A percentile compares a stretch with the other conserved stretches of the same genome.
Conservation (phyloP, 345 rosid genomes). For the Lumnitzera racemosa region DNA sequence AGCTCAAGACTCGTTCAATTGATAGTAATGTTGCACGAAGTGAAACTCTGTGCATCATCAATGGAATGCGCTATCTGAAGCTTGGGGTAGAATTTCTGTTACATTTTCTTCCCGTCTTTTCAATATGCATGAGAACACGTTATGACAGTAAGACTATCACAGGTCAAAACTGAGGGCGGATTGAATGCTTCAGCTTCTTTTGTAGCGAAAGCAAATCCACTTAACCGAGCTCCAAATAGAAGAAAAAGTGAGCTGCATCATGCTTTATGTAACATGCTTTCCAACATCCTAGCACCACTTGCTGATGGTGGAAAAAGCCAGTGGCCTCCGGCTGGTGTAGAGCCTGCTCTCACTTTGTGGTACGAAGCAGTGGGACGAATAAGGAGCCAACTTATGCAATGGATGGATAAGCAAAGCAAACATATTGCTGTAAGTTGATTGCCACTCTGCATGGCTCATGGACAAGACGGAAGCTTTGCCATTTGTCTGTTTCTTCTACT, state of each 20-base stretch:
- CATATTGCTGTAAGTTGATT: slow-evolving; percentile 72
- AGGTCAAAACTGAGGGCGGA: slow-evolving; percentile 98
- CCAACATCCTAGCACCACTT: slow-evolving; percentile 87
- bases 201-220: slow-evolving; percentile 98
- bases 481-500: not conserved
- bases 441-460: not conserved
- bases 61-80: slow-evolving; percentile 97
- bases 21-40: slow-evolving; percentile 82
- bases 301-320: slow-evolving; percentile 92
- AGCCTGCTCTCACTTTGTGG: slow-evolving; percentile 88
- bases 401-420: slow-evolving; percentile 99
- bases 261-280: slow-evolving; percentile 96
- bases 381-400: slow-evolving; percentile 68
- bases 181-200: slow-evolving; percentile 96
- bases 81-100: slow-evolving; percentile 60
- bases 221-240: slow-evolving; percentile 77
- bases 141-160: slow-evolving; percentile 25
- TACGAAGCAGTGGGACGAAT: slow-evolving; percentile 95
- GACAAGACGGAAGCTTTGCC: not conserved
- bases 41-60: slow-evolving; percentile 88
- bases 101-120: slow-evolving; percentile 9
- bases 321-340: slow-evolving; percentile 96
- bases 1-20: slow-evolving; percentile 78
- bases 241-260: slow-evolving; percentile 97
- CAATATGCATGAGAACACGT: slow-evolving; percentile 8